These are phyloP conservation scores for Hanseniaspora jakobsenii DNA, from an alignment of 805 yeast genomes.

Conservation along the genomic window DNA sequence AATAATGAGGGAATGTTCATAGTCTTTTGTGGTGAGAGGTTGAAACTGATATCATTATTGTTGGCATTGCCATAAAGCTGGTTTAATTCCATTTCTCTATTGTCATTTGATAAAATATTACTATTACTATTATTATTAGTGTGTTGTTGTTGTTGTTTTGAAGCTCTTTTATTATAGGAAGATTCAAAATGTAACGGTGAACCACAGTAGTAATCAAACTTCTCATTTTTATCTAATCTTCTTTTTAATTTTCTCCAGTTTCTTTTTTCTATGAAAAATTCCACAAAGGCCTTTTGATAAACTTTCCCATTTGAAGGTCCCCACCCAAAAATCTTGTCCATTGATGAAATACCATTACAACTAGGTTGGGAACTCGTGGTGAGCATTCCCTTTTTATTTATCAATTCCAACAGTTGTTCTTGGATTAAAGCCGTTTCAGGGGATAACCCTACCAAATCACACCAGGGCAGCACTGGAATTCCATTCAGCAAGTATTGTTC, in stretches of 20 bases:
- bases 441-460: conserved; percentile 60
- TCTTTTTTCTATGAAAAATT: conserved; percentile 61
- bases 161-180: conserved; percentile 17
- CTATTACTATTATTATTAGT: conserved; percentile 72
- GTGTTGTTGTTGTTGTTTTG: too few species aligned
- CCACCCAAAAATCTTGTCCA: conserved; percentile 93
- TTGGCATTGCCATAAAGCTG: too few species aligned
- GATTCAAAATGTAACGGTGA: conserved; percentile 18
- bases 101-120: too few species aligned
- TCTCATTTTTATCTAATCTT: conserved; percentile 33
- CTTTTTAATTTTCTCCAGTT: conserved; percentile 57
- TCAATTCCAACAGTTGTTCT: conserved; percentile 67
- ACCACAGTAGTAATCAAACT: conserved; percentile 15
- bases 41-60: too few species aligned
- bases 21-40: too few species aligned
- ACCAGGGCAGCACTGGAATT: conserved; percentile 79
- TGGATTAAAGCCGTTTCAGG: conserved; percentile 89
- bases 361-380: conserved; percentile 96
- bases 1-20: too few species aligned
- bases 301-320: conserved; percentile 84
- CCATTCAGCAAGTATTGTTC: conserved; percentile 61
- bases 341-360: conserved; percentile 60
- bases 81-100: too few species aligned
- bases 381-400: conserved; percentile 58
- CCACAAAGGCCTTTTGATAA: conserved; percentile 90